phyloP scores from a whole-genome alignment of 345 rosid genomes.

The Salix viminalis region DNA sequence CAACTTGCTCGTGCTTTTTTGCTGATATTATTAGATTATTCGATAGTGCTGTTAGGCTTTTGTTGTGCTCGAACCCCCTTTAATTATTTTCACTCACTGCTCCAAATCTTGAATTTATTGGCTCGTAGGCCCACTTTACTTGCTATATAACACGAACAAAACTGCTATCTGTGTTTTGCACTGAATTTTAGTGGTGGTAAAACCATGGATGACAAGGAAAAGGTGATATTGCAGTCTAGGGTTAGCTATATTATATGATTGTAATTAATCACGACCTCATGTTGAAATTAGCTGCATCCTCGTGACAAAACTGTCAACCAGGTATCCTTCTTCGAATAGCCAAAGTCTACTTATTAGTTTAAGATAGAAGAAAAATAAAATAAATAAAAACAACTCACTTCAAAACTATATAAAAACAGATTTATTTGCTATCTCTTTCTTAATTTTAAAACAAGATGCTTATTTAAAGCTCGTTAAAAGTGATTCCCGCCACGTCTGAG shows the following conservation, averaged over 20 bases:
- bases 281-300: neutral
- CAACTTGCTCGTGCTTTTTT: slow-evolving; percentile 7
- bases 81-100: neutral
- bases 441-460: neutral
- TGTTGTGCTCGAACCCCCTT: neutral
- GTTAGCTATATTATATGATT: neutral
- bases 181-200: neutral
- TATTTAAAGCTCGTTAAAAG: neutral
- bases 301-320: no score
- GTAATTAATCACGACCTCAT: neutral
- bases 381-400: no score
- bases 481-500: neutral
- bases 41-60: neutral
- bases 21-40: neutral
- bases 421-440: neutral
- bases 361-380: no score
- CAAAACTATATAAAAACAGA: no score
- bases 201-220: neutral
- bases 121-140: neutral
- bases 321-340: neutral
- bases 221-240: neutral
- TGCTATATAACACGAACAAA: no score
- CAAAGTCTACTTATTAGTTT: neutral
- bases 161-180: neutral
- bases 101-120: neutral